These are phyloP conservation scores for Iberis amara DNA, from an alignment of 441 rosid genomes.

Conservation along the genomic window DNA sequence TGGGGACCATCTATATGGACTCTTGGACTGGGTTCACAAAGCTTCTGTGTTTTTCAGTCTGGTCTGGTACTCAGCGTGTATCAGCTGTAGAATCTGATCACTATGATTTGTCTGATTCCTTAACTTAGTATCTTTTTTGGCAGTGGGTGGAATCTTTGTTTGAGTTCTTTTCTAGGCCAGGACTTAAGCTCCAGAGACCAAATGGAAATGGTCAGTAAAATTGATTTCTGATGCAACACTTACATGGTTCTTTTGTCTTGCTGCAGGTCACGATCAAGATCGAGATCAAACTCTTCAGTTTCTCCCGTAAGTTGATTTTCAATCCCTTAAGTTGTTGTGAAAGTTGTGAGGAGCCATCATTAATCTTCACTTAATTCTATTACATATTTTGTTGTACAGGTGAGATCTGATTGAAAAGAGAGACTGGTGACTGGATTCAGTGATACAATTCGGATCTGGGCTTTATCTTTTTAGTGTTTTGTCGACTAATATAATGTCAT, in stretches of 20 bases:
- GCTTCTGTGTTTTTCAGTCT: constrained; percentile 28
- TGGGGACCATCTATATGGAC: constrained; percentile 45
- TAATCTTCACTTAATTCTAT: neutral
- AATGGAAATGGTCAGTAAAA: constrained; percentile 23
- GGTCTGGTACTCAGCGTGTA: constrained; percentile 27
- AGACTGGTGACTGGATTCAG: neutral
- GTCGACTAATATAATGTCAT: too few species aligned
- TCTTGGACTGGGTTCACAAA: constrained; percentile 35
- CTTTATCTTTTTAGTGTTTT: too few species aligned
- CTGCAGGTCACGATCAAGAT: constrained; percentile 38
- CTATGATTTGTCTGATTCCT: constrained; percentile 18
- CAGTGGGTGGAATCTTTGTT: constrained; percentile 12
- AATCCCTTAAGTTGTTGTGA: too few species aligned
- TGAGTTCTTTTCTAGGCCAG: constrained; percentile 19
- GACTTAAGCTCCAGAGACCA: constrained; percentile 16
- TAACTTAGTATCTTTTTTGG: constrained; percentile 16
- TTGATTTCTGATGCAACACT: constrained; percentile 28
- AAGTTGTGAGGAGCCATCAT: too few species aligned
- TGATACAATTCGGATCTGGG: too few species aligned
- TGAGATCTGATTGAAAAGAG: constrained; percentile 31
- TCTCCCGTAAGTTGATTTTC: constrained; percentile 62
- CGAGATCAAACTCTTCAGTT: constrained; percentile 46
- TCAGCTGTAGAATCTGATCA: constrained; percentile 27
- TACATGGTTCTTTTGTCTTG: constrained; percentile 22
- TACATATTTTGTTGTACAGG: constrained; percentile 35